Base-by-base conservation (phyloP, 1,139 yeast species). In the Blastobotrys niveus region DNA sequence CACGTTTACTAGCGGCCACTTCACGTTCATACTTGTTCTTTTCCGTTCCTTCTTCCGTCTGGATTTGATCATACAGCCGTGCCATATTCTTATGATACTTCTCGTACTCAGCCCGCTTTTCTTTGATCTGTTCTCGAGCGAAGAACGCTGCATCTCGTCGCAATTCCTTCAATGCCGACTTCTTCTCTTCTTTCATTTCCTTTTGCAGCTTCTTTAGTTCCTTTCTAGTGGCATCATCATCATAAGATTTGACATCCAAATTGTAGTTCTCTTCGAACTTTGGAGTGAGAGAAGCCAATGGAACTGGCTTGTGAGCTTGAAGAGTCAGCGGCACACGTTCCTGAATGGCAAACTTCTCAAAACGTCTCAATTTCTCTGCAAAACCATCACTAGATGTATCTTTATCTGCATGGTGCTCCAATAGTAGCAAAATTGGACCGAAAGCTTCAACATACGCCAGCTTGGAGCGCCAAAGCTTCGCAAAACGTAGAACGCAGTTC, bases 221-320 rank as follows among this genome's bases (percentile, higher is more conserved):
- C 56, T 82, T 86, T 64, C 94, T 77, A 50, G 82, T 80, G 54
- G 80, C 73, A 62, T 89, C 84, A 46, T 82, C 76, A 62, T 89
- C 96, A 64, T 88, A 85, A 12, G 95, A 84, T 67, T 85, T 87
- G 77, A 82, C 85, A 61, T 87, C 96, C 48, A 96, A 95, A 68
- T 88, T 89, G 76, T 82, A 93, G 70, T 88, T 87, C 60, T 87
- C 97, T 66, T 89, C 97, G 61, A 84, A 93, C 66, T 85, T 82
- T 53, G 99, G 99, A 35, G 89, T 83, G 60, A 74, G 76, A 1
- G 95, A 77, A 40, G 91, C 82, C 58, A 93, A 83, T 3, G 96
- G 84, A 47, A 91, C 64, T 27, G 95, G 87, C 59, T 77, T 79
- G 67, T 89, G 96, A n/a, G 77, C 69, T 67, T 93, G 99, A 52